These are phyloP conservation scores for Daldinia caldariorum DNA, from an alignment of 495 filamentous ascomycete species.

Conservation along the genomic window DNA sequence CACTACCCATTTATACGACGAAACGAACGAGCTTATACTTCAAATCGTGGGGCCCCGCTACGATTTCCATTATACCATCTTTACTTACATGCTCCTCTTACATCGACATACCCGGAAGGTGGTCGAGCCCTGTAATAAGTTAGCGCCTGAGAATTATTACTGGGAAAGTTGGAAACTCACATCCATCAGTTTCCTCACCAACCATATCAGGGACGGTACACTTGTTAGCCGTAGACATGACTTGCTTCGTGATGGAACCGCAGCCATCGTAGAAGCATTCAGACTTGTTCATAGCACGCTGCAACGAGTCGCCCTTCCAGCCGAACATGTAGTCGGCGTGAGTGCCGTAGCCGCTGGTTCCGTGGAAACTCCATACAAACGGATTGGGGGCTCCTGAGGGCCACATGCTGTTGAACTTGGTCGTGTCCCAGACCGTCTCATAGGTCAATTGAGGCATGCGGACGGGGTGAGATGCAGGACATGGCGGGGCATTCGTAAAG, in stretches of 20 bases:
- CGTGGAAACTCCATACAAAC: constrained; percentile 60
- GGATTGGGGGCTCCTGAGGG: constrained; percentile 57
- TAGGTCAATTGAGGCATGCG: constrained; percentile 58
- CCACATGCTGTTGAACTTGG: constrained; percentile 59
- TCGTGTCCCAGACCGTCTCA: constrained; percentile 64
- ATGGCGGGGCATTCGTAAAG: constrained; percentile 55
- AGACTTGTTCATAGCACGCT: constrained; percentile 58
- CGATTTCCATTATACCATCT: neutral
- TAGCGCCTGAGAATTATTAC: neutral
- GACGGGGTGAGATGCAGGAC: constrained; percentile 61
- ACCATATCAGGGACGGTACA: constrained; percentile 57
- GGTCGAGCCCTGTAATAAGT: neutral
- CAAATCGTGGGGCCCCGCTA: neutral
- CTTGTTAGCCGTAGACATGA: constrained; percentile 54
- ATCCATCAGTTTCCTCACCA: constrained; percentile 58
- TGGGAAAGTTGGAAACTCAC: constrained; percentile 48
- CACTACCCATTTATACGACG: neutral
- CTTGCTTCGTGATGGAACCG: constrained; percentile 59
- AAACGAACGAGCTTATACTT: neutral
- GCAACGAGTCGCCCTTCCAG: constrained; percentile 58
- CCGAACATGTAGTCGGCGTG: constrained; percentile 61
- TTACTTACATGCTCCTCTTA: neutral
- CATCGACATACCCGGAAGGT: constrained; percentile 3
- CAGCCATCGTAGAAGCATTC: constrained; percentile 60
- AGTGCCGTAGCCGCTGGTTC: constrained; percentile 51